Evolutionary conservation across 108 stramenopile genomes (phyloP).

Genomic region (Nitzschia sp.): DNA sequence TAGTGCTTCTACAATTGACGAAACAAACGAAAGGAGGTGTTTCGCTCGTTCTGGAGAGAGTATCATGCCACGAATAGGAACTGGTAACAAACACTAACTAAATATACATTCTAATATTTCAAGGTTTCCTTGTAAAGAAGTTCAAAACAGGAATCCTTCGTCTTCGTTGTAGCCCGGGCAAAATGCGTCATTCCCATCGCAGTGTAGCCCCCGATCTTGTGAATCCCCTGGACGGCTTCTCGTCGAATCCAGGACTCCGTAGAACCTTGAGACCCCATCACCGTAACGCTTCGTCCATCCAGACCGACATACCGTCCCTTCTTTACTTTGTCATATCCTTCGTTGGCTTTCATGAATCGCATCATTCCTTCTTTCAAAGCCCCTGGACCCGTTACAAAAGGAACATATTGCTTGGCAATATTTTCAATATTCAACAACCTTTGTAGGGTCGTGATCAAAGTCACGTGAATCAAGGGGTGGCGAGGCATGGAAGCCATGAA

Average conservation of each 20-base stretch:
- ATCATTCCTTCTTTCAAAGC: conserved; percentile 15
- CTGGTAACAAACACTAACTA: too few relatives aligned
- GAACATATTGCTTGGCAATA: conserved; percentile 23
- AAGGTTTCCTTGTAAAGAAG: background rate
- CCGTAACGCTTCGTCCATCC: conserved; percentile 11
- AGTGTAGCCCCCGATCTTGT: conserved; percentile 24
- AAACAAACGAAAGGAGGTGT: too few relatives aligned
- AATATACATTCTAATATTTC: background rate
- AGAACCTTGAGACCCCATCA: conserved; percentile 25
- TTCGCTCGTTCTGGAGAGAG: too few relatives aligned
- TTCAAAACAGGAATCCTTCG: conserved; percentile 9
- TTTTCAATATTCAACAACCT: conserved; percentile 18
- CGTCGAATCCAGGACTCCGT: conserved; percentile 34
- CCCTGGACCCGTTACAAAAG: conserved; percentile 42
- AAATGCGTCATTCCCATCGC: conserved; percentile 36
- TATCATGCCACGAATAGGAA: too few relatives aligned
- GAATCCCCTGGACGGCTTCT: conserved; percentile 10
- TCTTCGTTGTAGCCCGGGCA: background rate
- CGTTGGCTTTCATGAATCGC: conserved; percentile 17
- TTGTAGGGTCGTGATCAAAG: conserved; percentile 28
- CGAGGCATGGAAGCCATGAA: conserved; percentile 62
- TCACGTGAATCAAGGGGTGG: conserved; percentile 60
- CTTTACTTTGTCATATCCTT: conserved; percentile 4
- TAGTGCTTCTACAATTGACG: too few relatives aligned
- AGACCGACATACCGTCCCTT: conserved; percentile 12